These are phyloP conservation scores for Cystoderma amianthinum DNA, from an alignment of 768 basidiomycete genomes.

Conservation along the genomic window DNA sequence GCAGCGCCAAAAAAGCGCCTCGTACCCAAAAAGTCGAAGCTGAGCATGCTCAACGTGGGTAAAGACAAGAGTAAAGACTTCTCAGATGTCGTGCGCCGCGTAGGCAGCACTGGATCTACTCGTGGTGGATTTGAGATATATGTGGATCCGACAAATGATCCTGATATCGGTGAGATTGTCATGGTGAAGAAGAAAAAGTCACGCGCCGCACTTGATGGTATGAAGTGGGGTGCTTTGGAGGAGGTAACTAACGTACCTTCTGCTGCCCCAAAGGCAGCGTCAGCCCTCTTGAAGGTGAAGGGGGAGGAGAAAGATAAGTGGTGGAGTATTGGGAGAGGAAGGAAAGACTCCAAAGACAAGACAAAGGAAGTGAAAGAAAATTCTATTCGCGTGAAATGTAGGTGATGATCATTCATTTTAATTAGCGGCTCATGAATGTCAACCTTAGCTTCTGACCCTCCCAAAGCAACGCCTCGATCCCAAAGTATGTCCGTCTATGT, in stretches of 20 bases:
- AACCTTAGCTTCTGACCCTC: constrained; percentile 28
- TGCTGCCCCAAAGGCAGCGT: constrained; percentile 13
- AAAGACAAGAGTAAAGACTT: constrained; percentile 38
- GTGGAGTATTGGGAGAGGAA: constrained; percentile 77
- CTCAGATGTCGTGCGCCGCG: constrained; percentile 52
- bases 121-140: constrained; percentile 63
- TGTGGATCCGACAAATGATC: constrained; percentile 59
- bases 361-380: constrained; percentile 34
- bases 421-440: too few species aligned
- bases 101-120: constrained; percentile 26
- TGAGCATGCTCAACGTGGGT: constrained; percentile 27
- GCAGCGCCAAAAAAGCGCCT: constrained; percentile 33
- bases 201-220: constrained; percentile 50
- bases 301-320: constrained; percentile 55
- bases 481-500: constrained; percentile 36
- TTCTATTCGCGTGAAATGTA: constrained; percentile 38
- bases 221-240: constrained; percentile 44
- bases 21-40: constrained; percentile 70
- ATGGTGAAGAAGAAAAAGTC: constrained; percentile 77
- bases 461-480: constrained; percentile 22
- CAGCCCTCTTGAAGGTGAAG: constrained; percentile 18
- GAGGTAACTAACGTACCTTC: constrained; percentile 55
- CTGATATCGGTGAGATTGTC: constrained; percentile 61
- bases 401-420: constrained; percentile 6
- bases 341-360: constrained; percentile 69